phyloP scores from a whole-genome alignment of 495 filamentous ascomycete genomes.

The Neurospora intermedia region DNA sequence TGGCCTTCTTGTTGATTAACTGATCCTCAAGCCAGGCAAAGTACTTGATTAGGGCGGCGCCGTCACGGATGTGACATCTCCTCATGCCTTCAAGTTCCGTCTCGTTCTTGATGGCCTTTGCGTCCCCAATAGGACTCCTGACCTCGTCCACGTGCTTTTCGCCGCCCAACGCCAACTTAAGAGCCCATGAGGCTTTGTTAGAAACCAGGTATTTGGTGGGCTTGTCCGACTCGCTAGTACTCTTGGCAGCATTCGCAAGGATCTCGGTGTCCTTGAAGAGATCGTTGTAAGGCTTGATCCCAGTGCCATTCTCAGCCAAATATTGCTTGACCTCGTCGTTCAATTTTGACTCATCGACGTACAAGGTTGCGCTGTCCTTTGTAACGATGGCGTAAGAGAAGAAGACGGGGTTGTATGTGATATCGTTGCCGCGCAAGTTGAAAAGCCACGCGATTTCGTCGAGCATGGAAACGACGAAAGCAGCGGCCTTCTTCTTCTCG shows the following conservation, averaged over 20 bases:
- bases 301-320: conserved; percentile 56
- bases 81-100: conserved; percentile 88
- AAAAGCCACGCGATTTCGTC: conserved; percentile 98
- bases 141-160: conserved; percentile 77
- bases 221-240: conserved; percentile 15
- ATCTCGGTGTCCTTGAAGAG: conserved; percentile 70
- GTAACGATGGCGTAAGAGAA: conserved; percentile 94
- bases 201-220: conserved; percentile 75
- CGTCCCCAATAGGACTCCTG: conserved; percentile 80
- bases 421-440: conserved; percentile 92
- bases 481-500: conserved; percentile 79
- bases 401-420: conserved; percentile 97
- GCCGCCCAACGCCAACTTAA: conserved; percentile 81
- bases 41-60: conserved; percentile 82
- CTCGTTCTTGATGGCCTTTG: conserved; percentile 96
- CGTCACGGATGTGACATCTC: conserved; percentile 87
- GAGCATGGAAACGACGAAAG: conserved; percentile 87
- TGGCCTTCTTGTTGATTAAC: conserved; percentile 58
- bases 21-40: conserved; percentile 97
- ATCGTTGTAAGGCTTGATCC: conserved; percentile 70
- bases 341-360: conserved; percentile 73
- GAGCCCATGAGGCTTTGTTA: conserved; percentile 85
- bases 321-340: conserved; percentile 56
- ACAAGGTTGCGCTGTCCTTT: conserved; percentile 68
- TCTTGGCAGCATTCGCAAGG: conserved; percentile 37